These are phyloP conservation scores for Xylaria sp. DNA, from an alignment of 2,329 filamentous ascomycete genomes.

Conservation along the genomic window DNA sequence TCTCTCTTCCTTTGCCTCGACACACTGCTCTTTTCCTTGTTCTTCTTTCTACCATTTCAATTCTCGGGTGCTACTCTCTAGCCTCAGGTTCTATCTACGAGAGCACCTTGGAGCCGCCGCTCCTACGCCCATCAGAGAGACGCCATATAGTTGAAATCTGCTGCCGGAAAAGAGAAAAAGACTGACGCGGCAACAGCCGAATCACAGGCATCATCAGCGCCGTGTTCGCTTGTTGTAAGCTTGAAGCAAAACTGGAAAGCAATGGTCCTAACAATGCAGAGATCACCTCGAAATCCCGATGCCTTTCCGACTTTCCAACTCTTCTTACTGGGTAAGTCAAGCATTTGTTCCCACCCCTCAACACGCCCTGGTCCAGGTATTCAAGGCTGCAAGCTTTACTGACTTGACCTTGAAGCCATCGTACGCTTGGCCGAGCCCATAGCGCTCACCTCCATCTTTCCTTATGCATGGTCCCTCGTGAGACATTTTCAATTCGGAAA, in stretches of 20 bases:
- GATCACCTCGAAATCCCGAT: conserved; percentile 69
- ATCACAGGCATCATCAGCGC: conserved; percentile 44
- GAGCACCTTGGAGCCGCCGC: neutral
- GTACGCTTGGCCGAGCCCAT: conserved; percentile 93
- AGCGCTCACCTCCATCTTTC: conserved; percentile 91
- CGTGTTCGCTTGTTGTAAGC: conserved; percentile 59
- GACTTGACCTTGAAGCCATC: conserved; percentile 69
- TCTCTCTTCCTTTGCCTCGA: neutral
- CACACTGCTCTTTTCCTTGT: neutral
- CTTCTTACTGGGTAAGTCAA: conserved; percentile 79
- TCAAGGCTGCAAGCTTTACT: conserved; percentile 18
- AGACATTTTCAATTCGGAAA: conserved; percentile 79
- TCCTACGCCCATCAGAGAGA: neutral
- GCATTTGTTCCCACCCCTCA: neutral
- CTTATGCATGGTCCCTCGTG: conserved; percentile 88
- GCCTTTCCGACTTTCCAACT: conserved; percentile 85
- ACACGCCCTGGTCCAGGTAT: neutral
- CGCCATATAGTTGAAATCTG: neutral
- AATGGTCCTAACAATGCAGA: conserved; percentile 65
- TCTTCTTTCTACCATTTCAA: neutral
- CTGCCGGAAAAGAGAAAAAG: neutral
- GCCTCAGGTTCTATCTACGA: neutral
- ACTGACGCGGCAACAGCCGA: conserved; percentile 27
- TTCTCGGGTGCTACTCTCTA: neutral
- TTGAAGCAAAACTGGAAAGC: conserved; percentile 54